Evolutionary conservation across 257 asterid genomes (phyloP).

Genomic region (Coffea eugenioides): DNA sequence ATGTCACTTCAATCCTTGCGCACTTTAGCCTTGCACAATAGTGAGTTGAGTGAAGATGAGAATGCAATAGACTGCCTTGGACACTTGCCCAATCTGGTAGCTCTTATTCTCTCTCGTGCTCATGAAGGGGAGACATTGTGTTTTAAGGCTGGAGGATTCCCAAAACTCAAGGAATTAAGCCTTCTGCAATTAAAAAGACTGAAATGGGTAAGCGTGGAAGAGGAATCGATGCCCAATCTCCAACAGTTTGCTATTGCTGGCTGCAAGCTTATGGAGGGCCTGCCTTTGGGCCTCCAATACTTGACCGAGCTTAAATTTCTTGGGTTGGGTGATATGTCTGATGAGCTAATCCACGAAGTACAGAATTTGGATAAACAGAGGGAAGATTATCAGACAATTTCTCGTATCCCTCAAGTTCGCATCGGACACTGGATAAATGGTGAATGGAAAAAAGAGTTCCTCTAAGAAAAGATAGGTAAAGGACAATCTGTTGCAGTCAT

Average conservation of each 20-base stretch:
- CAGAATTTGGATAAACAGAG: not conserved
- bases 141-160: constrained; percentile 12
- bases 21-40: not conserved
- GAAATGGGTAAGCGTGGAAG: constrained; percentile 20
- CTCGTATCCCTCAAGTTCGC: not conserved
- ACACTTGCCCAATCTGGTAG: constrained; percentile 16
- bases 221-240: constrained; percentile 24
- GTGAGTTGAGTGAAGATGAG: constrained; percentile 4
- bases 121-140: constrained; percentile 19
- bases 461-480: not conserved
- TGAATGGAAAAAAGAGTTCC: not conserved
- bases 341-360: no score
- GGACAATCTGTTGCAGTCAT: not conserved
- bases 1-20: not conserved
- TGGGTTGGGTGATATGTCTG: no score
- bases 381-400: not conserved
- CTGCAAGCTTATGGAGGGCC: not conserved
- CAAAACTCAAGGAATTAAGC: not conserved
- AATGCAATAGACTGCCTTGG: constrained; percentile 4
- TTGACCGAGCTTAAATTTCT: no score
- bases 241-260: not conserved
- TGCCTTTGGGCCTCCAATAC: not conserved
- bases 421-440: not conserved
- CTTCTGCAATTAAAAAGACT: not conserved
- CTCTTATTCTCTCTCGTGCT: not conserved